Base-by-base conservation (phyloP, 805 yeast genomes). In the Candida orba region DNA sequence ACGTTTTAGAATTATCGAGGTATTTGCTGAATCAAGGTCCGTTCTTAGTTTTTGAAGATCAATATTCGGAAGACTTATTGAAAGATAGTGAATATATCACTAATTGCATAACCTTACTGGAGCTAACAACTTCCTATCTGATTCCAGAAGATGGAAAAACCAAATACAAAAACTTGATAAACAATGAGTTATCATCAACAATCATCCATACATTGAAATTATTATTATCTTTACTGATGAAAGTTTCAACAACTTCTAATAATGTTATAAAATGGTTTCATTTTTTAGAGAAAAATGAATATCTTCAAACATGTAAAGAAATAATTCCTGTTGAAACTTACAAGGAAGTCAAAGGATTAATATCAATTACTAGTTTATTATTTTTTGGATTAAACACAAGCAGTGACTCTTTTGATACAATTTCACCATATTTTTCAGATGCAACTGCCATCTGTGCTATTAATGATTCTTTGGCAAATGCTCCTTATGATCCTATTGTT, bases 361-460 rank as follows among this genome's bases (percentile, higher is more conserved):
- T 67, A 4, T 72, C 82, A 1, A 56, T 78, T 2, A 64, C 73
- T 2, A 69, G 81, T 4, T 52, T 84, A 9, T 54, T 77, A 24
- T 59, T 81, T 33, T 55, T 84, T 22, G 87, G 85, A 41, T 62
- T 82, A 45, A 75, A 79, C 36, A 69, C 72, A 32, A 67, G 73
- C 30, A 66, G 64, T 40, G 75, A 72, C 15, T 57, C 71, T 2
- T 57, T 73, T 18, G 62, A 66, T 25, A 60, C 67, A 32, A 53
- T 62, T 1, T 46, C 66, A 1, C 62, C 74, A 0, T 75, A 60
- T 41, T 62, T 73, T 50, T 60, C 66, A 40, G 74, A 77, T 46
- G 56, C 66, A 2, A 45, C 50, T 0, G 48, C 64, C 4, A 68
- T 78, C 45, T 54, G 59, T 27, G 40, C 56, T n/a, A 63, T 79